Percentiles rank a stretch among this genome's conserved stretches.
Conservation (phyloP, 257 asterid genomes). For the Jaltomata sinuosa region DNA sequence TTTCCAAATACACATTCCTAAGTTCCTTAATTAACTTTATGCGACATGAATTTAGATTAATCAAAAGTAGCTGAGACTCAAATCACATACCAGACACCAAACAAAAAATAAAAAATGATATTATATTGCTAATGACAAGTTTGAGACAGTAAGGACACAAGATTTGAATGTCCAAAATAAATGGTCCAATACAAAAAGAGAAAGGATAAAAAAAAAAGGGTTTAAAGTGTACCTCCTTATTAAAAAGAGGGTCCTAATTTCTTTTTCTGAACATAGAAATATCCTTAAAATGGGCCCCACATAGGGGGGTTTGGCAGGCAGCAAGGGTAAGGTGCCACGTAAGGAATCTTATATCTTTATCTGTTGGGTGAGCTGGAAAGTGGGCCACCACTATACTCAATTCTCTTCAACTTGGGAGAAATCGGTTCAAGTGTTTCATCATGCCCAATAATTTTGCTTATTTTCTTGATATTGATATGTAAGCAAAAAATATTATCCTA, state of each 20-base stretch:
- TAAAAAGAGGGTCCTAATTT: neutral
- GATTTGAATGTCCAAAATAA: neutral
- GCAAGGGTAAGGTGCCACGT: neutral
- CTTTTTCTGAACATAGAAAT: neutral
- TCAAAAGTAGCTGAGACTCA: accelerated
- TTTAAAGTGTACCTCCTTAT: neutral
- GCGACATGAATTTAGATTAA: neutral
- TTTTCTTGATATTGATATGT: too few relatives aligned
- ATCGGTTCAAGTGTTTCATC: too few relatives aligned
- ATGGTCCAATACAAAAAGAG: neutral
- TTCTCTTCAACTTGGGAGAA: too few relatives aligned
- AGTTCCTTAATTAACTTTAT: accelerated
- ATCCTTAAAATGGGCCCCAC: neutral
- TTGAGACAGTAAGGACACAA: neutral
- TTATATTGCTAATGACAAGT: neutral
- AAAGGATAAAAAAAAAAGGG: neutral
- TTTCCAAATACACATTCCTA: too few relatives aligned
- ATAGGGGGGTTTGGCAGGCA: neutral
- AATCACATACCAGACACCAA: accelerated
- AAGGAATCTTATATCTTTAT: neutral
- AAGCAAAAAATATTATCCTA: too few relatives aligned
- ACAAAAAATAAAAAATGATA: neutral
- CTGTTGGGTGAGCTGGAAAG: neutral
- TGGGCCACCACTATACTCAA: neutral
- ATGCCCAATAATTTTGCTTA: too few relatives aligned